These are phyloP conservation scores for Trametes versicolor DNA, from an alignment of 1,284 basidiomycete genomes.

Conservation along the genomic window DNA sequence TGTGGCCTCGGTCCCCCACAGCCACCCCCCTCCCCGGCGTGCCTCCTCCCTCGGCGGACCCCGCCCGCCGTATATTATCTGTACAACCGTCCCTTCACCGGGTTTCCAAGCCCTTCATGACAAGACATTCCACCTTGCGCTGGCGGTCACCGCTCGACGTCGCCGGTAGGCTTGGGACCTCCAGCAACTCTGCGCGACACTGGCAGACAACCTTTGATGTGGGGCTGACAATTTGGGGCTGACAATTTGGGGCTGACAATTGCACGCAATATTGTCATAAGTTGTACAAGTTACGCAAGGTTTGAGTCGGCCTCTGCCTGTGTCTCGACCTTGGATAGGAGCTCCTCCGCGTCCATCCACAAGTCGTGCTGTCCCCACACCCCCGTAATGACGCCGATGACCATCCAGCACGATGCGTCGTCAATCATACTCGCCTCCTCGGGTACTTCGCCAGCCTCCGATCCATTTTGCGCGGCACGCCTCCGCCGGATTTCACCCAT, in stretches of 20 bases:
- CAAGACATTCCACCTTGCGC: not conserved
- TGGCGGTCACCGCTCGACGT: constrained; percentile 8
- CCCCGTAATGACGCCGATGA: constrained; percentile 75
- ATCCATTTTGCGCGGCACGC: constrained; percentile 7
- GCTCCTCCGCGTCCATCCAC: constrained; percentile 77
- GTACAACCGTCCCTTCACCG: constrained; percentile 1
- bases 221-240: constrained; percentile 2
- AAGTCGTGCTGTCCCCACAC: constrained; percentile 91
- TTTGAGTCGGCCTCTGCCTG: not conserved
- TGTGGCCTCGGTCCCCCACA: not conserved
- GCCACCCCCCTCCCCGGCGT: constrained; percentile 6
- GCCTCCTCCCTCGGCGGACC: not conserved
- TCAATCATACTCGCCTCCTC: constrained; percentile 47
- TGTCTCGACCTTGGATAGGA: constrained; percentile 33
- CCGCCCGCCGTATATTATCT: not conserved
- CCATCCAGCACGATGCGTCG: constrained; percentile 84
- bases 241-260: constrained; percentile 3
- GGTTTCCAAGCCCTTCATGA: not conserved
- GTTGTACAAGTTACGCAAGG: constrained; percentile 2
- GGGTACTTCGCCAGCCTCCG: constrained; percentile 14
- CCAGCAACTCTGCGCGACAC: not conserved
- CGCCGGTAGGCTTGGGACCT: not conserved
- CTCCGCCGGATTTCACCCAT: constrained; percentile 52
- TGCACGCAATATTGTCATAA: constrained; percentile 9
- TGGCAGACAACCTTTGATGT: not conserved